phyloP scores from a whole-genome alignment of 257 asterid species.

The Datura wrightii region DNA sequence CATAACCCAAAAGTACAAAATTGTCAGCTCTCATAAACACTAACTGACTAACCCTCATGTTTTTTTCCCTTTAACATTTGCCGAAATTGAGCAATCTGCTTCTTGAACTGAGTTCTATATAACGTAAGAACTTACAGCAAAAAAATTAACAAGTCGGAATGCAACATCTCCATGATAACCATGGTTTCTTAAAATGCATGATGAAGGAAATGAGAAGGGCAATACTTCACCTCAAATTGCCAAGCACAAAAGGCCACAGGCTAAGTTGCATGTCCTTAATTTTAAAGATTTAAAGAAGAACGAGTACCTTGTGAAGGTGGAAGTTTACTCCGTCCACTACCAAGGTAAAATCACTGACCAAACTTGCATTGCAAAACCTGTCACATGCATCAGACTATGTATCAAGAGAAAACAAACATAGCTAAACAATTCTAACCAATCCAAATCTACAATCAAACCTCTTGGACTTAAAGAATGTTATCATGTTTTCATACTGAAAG shows the following conservation, averaged over 20 bases:
- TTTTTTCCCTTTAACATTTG: neutral
- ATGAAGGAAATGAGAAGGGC: neutral
- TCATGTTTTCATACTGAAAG: slow-evolving; percentile 6
- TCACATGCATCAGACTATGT: slow-evolving; percentile 29
- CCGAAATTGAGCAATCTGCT: neutral
- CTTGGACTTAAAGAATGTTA: neutral
- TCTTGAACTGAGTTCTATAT: neutral
- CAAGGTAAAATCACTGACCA: slow-evolving; percentile 79
- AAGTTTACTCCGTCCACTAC: slow-evolving; percentile 68
- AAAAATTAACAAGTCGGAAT: neutral
- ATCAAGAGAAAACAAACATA: slow-evolving; percentile 27
- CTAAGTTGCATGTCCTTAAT: neutral
- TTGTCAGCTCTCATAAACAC: slow-evolving; percentile 17
- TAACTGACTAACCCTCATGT: neutral
- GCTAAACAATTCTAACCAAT: slow-evolving; percentile 9
- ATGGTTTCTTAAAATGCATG: slow-evolving; percentile 8
- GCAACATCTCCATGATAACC: neutral
- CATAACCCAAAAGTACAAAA: neutral
- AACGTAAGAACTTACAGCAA: neutral
- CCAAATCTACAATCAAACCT: slow-evolving; percentile 29
- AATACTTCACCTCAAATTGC: neutral
- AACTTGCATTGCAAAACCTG: slow-evolving; percentile 80
- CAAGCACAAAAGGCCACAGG: neutral
- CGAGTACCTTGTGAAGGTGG: slow-evolving; percentile 91
- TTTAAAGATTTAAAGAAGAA: slow-evolving; percentile 29